A percentile compares a stretch with the other conserved stretches of the same genome.
phyloP scores from a whole-genome alignment of 352 stramenopile genomes.

The Pythium phragmiticola region DNA sequence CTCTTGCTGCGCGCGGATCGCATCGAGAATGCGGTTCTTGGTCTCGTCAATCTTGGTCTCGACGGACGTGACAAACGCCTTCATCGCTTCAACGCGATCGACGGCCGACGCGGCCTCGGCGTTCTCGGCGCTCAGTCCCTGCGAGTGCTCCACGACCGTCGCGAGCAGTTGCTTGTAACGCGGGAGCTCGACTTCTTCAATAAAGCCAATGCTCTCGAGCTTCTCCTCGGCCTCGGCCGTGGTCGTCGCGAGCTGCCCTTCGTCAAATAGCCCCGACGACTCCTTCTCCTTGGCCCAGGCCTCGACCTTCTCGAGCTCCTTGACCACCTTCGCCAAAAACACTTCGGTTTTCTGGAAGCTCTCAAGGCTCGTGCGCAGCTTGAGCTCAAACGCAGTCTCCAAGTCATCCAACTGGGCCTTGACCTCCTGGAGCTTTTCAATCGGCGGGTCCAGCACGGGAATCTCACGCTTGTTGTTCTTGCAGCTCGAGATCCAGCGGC shows the following conservation, averaged over 20 bases:
- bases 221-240: constrained; percentile 78
- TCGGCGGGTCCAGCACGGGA: constrained; percentile 62
- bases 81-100: constrained; percentile 68
- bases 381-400: constrained; percentile 71
- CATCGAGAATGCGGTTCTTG: constrained; percentile 56
- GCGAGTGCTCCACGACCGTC: constrained; percentile 61
- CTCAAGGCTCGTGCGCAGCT: constrained; percentile 70
- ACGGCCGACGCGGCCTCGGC: constrained; percentile 65
- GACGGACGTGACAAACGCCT: constrained; percentile 75
- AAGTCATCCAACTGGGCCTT: constrained; percentile 67
- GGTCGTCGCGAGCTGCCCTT: constrained; percentile 47
- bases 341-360: constrained; percentile 84
- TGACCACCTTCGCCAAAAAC: constrained; percentile 81
- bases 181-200: constrained; percentile 79
- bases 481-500: constrained; percentile 82
- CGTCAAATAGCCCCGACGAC: constrained; percentile 62
- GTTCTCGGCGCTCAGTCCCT: constrained; percentile 70
- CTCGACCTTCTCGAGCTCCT: constrained; percentile 84
- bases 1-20: constrained; percentile 58
- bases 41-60: constrained; percentile 64
- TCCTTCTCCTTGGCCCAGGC: constrained; percentile 82
- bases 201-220: constrained; percentile 80
- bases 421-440: constrained; percentile 79
- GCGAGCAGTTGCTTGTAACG: constrained; percentile 80
- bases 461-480: constrained; percentile 85